Percentiles rank a stretch among this genome's conserved stretches.
These are phyloP conservation scores for Phytophthora cryptogea DNA, from an alignment of 352 stramenopile species.

Conservation along the genomic window DNA sequence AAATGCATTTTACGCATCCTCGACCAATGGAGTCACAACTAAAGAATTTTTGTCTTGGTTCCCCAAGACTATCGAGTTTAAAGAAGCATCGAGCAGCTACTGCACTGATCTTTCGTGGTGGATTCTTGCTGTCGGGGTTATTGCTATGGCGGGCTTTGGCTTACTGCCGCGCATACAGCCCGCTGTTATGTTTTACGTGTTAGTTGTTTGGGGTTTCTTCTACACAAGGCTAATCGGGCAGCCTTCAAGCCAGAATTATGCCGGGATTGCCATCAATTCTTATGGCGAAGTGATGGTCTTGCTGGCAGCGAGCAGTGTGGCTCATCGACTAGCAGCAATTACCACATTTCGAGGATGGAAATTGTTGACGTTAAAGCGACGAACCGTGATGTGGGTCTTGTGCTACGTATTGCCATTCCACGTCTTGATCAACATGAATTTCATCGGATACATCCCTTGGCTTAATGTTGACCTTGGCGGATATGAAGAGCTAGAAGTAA, in stretches of 20 bases:
- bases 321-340: conserved; percentile 42
- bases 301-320: conserved; percentile 50
- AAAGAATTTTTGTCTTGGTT: conserved; percentile 73
- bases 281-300: conserved; percentile 72
- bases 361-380: conserved; percentile 29
- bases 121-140: conserved; percentile 54
- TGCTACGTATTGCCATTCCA: conserved; percentile 78
- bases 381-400: conserved; percentile 55
- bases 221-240: conserved; percentile 74
- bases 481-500: conserved; percentile 48
- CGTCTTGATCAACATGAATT: conserved; percentile 75
- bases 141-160: conserved; percentile 49
- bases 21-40: conserved; percentile 53
- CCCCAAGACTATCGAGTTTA: conserved; percentile 82
- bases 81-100: conserved; percentile 48
- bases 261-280: conserved; percentile 45
- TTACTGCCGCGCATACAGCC: conserved; percentile 50
- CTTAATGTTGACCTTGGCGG: conserved; percentile 75
- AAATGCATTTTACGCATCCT: conserved; percentile 52
- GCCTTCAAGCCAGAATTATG: conserved; percentile 64
- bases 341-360: conserved; percentile 60
- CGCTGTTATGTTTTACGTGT: conserved; percentile 50
- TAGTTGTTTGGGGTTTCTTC: conserved; percentile 74
- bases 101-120: conserved; percentile 80
- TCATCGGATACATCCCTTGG: conserved; percentile 73